phyloP scores from a whole-genome alignment of 805 yeast genomes.

The Wickerhamia fluorescens region DNA sequence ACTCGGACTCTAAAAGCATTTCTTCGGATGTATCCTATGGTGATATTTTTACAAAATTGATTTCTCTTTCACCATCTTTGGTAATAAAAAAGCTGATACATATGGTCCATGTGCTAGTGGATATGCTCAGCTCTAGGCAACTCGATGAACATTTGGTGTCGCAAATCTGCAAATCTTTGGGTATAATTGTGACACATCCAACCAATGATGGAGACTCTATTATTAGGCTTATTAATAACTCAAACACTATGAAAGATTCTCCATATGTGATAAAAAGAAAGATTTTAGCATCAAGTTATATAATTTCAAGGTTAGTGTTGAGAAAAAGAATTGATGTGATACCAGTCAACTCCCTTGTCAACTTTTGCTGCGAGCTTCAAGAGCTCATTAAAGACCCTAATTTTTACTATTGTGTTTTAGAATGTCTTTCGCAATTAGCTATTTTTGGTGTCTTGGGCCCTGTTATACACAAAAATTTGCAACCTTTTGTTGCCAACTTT shows the following conservation, averaged over 20 bases:
- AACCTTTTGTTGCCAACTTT: slow-evolving; percentile 12
- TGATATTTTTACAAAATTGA: slow-evolving; percentile 23
- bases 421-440: slow-evolving; percentile 36
- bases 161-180: slow-evolving; percentile 39
- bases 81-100: slow-evolving; percentile 16
- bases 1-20: slow-evolving; percentile 6
- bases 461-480: slow-evolving; percentile 4
- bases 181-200: slow-evolving; percentile 43
- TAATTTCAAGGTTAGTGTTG: slow-evolving; percentile 40
- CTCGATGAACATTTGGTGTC: no score
- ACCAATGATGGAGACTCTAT: slow-evolving; percentile 6
- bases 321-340: slow-evolving; percentile 13
- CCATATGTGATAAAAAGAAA: slow-evolving; percentile 12
- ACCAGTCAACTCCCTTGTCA: slow-evolving; percentile 1
- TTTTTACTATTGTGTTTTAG: slow-evolving; percentile 23
- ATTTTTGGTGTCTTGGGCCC: slow-evolving; percentile 43
- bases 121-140: no score
- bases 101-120: slow-evolving; percentile 6
- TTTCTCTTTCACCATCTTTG: slow-evolving; percentile 24
- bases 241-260: slow-evolving; percentile 5
- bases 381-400: slow-evolving; percentile 12
- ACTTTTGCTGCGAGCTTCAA: slow-evolving; percentile 3
- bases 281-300: slow-evolving; percentile 33
- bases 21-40: slow-evolving; percentile 22
- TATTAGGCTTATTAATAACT: slow-evolving; percentile 3